Evolutionary conservation across 495 filamentous ascomycete species (phyloP).

Genomic region (Podospora comata): DNA sequence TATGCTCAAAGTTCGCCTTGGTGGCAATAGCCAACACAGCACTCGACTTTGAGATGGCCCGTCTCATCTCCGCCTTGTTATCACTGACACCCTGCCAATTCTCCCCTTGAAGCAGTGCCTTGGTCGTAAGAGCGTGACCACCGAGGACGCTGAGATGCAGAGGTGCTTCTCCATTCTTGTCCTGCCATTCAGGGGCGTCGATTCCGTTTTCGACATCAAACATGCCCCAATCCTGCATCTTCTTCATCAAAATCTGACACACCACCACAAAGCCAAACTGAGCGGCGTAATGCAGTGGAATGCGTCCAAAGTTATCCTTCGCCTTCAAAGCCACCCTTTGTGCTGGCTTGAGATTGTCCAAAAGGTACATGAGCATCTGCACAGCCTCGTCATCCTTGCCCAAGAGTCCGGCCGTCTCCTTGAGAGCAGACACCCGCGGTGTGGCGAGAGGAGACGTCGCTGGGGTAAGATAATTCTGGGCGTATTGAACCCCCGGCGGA

Average conservation of each 20-base stretch:
- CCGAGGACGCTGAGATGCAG: slow-evolving; percentile 89
- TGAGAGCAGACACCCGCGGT: slow-evolving; percentile 34
- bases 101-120: slow-evolving; percentile 73
- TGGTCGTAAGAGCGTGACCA: slow-evolving; percentile 82
- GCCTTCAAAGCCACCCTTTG: slow-evolving; percentile 67
- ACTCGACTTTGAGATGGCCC: slow-evolving; percentile 76
- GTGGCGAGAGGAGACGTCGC: slow-evolving; percentile 62
- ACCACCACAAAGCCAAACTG: slow-evolving; percentile 89
- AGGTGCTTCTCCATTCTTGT: slow-evolving; percentile 86
- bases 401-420: slow-evolving; percentile 55
- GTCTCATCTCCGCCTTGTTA: slow-evolving; percentile 59
- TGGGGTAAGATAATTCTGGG: slow-evolving; percentile 59
- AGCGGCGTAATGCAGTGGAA: slow-evolving; percentile 91
- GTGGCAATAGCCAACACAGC: slow-evolving; percentile 84
- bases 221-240: slow-evolving; percentile 83
- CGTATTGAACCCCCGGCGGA: slow-evolving; percentile 59
- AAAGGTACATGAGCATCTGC: slow-evolving; percentile 65
- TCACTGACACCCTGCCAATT: slow-evolving; percentile 61
- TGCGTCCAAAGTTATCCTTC: slow-evolving; percentile 75
- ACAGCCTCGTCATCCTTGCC: slow-evolving; percentile 71
- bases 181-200: slow-evolving; percentile 82
- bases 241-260: slow-evolving; percentile 80
- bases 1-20: slow-evolving; percentile 75
- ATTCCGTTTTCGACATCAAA: slow-evolving; percentile 83
- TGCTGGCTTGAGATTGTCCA: slow-evolving; percentile 63